A percentile compares a stretch with the other conserved stretches of the same genome.
These are phyloP conservation scores for Cutaneotrichosporon arboriforme DNA, from an alignment of 1,284 basidiomycete genomes.

Conservation along the genomic window DNA sequence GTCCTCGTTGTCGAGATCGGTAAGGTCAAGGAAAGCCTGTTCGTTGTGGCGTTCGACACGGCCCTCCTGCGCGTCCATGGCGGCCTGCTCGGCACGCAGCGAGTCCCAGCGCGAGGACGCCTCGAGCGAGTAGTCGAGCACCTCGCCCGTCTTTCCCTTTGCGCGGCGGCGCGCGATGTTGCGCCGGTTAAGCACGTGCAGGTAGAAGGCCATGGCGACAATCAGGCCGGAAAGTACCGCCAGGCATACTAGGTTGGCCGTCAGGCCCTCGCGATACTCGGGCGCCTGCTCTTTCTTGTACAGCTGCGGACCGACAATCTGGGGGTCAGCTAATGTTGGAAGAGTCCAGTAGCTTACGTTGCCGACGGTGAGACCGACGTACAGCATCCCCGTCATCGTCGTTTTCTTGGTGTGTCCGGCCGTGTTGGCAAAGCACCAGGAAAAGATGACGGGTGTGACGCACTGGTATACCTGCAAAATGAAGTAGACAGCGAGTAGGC, in stretches of 20 bases:
- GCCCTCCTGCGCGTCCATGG: not conserved
- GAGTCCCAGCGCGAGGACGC: not conserved
- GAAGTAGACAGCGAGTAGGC: slow-evolving; percentile 30
- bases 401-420: slow-evolving; percentile 35
- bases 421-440: slow-evolving; percentile 32
- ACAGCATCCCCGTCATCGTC: slow-evolving; percentile 30
- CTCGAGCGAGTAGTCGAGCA: slow-evolving; percentile 35
- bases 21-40: slow-evolving; percentile 6
- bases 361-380: slow-evolving; percentile 28
- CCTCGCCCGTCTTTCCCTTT: slow-evolving; percentile 46
- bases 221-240: slow-evolving; percentile 18
- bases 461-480: slow-evolving; percentile 26
- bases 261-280: slow-evolving; percentile 20
- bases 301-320: slow-evolving; percentile 30
- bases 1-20: slow-evolving; percentile 7
- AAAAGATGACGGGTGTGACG: slow-evolving; percentile 30
- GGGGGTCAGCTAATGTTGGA: slow-evolving; percentile 10
- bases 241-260: slow-evolving; percentile 14
- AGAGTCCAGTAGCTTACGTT: not conserved
- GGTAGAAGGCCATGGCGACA: slow-evolving; percentile 43
- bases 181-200: slow-evolving; percentile 49
- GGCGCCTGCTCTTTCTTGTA: slow-evolving; percentile 20
- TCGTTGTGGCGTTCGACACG: not conserved
- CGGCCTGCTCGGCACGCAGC: not conserved
- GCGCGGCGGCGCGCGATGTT: slow-evolving; percentile 46